phyloP scores from a whole-genome alignment of 345 rosid species.

The Euphorbia peplus region DNA sequence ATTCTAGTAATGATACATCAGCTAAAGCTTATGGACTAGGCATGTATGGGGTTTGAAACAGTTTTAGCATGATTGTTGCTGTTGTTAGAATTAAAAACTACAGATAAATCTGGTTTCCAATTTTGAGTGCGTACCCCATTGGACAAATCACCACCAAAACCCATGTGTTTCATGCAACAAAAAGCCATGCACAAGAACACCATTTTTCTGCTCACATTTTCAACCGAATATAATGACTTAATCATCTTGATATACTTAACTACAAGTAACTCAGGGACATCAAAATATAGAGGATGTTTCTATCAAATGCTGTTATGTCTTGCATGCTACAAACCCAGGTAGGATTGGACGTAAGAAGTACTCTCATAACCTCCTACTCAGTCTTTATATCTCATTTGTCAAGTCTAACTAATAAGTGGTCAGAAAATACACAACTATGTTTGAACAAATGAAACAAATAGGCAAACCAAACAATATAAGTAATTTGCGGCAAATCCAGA shows the following conservation, averaged over 20 bases:
- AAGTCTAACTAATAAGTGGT: too few species aligned
- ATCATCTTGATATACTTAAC: neutral
- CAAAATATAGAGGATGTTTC: neutral
- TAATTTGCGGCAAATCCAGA: neutral
- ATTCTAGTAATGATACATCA: neutral
- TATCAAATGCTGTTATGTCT: neutral
- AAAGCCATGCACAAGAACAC: neutral
- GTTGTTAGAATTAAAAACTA: neutral
- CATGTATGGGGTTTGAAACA: neutral
- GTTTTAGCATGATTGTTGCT: neutral
- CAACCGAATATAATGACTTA: neutral
- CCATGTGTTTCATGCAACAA: neutral
- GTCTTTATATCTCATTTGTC: too few species aligned
- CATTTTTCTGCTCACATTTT: neutral
- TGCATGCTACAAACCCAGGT: neutral
- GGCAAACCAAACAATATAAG: too few species aligned
- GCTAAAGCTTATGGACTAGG: neutral
- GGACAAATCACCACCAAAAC: neutral
- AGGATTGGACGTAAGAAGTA: neutral
- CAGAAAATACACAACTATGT: too few species aligned
- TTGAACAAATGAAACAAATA: too few species aligned
- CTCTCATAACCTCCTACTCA: too few species aligned
- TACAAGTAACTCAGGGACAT: neutral
- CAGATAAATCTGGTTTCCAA: neutral
- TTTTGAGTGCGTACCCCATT: neutral